These are phyloP conservation scores for Debaryomyces subglobosus DNA, from an alignment of 1,139 yeast genomes.

Conservation along the genomic window DNA sequence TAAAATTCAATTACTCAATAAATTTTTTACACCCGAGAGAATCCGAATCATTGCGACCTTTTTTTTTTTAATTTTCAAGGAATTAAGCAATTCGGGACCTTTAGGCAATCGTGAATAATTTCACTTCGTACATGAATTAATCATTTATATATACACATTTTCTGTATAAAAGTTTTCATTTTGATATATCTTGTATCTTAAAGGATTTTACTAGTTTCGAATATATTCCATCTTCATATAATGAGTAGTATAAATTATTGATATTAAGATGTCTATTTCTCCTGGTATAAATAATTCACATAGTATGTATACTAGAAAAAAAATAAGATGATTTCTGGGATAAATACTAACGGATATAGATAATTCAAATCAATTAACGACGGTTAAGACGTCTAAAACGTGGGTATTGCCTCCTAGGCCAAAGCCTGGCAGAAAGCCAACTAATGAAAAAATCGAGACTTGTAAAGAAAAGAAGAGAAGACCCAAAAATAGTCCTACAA, in stretches of 20 bases:
- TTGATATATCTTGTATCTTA: background rate
- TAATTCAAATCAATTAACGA: conserved; percentile 8
- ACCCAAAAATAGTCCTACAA: background rate
- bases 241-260: conserved; percentile 3
- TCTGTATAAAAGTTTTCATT: background rate
- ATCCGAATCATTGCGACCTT: conserved; percentile 7
- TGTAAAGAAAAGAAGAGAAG: conserved; percentile 13
- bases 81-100: conserved; percentile 1
- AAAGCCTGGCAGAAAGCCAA: conserved; percentile 88
- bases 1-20: conserved; percentile 6
- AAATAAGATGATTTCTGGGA: background rate
- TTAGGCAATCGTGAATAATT: background rate
- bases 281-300: conserved; percentile 6
- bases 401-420: conserved; percentile 94
- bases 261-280: conserved; percentile 6
- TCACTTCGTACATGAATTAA: background rate
- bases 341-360: conserved; percentile 10
- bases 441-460: conserved; percentile 9
- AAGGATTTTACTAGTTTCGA: background rate
- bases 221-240: background rate
- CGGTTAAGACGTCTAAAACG: conserved; percentile 63
- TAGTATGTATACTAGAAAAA: conserved; percentile 1
- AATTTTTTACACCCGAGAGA: conserved; percentile 7
- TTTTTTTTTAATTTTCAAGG: conserved; percentile 6
- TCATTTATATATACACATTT: conserved; percentile 2